phyloP scores from a whole-genome alignment of 2,329 filamentous ascomycete genomes.

The Falciphora oryzae region DNA sequence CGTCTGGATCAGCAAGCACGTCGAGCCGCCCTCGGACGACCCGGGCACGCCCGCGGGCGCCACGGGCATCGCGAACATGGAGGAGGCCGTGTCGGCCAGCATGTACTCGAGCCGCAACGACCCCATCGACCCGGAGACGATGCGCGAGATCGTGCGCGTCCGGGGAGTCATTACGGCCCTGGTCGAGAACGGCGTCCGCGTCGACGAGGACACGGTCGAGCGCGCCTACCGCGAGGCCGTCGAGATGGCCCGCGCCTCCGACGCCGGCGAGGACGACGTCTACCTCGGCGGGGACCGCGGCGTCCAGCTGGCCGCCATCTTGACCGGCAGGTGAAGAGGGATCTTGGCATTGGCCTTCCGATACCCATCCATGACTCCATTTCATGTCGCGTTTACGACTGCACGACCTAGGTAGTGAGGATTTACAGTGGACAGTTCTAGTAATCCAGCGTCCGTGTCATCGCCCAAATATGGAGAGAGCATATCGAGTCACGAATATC shows the following conservation, averaged over 20 bases:
- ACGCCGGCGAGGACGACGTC: conserved; percentile 48
- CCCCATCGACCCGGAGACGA: conserved; percentile 66
- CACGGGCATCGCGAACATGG: conserved; percentile 70
- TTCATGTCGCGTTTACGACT: too few species aligned
- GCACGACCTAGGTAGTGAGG: too few species aligned
- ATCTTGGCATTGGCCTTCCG: too few species aligned
- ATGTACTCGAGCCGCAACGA: conserved; percentile 98
- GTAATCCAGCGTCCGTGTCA: too few species aligned
- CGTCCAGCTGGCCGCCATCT: conserved; percentile 39
- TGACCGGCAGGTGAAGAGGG: conserved; percentile 21
- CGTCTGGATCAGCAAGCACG: conserved; percentile 88
- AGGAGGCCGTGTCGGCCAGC: conserved; percentile 77
- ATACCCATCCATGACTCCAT: too few species aligned
- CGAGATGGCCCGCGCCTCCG: conserved; percentile 58
- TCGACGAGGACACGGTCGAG: conserved; percentile 86
- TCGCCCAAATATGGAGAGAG: background rate
- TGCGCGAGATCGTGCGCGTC: conserved; percentile 82
- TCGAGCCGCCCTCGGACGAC: conserved; percentile 49
- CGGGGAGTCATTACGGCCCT: conserved; percentile 76
- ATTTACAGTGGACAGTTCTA: too few species aligned
- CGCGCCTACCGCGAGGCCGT: conserved; percentile 77
- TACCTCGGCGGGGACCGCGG: conserved; percentile 56
- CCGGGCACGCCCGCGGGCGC: conserved; percentile 25
- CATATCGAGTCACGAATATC: background rate
- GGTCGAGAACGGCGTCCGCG: conserved; percentile 72